phyloP scores from a whole-genome alignment of 345 rosid species.

The Cochlearia excelsa region DNA sequence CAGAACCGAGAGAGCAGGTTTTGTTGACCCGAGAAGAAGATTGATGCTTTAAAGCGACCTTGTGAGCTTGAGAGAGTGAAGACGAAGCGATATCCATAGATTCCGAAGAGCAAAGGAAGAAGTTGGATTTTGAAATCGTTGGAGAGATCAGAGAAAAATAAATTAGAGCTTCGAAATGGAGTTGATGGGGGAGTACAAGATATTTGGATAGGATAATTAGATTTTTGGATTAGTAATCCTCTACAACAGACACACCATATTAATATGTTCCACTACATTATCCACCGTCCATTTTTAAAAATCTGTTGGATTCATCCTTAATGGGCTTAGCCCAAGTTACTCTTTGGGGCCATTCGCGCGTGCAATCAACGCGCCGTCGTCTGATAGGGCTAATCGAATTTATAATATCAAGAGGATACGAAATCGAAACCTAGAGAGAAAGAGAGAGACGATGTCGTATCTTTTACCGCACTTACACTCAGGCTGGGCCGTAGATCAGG shows the following conservation, averaged over 20 bases:
- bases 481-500: conserved; percentile 96
- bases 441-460: conserved; percentile 57
- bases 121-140: neutral
- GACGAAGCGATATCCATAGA: conserved; percentile 29
- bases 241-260: conserved; percentile 2
- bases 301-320: too few relatives aligned
- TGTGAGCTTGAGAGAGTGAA: conserved; percentile 21
- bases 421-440: neutral
- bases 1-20: conserved; percentile 44
- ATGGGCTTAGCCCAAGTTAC: too few relatives aligned
- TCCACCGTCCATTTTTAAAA: too few relatives aligned
- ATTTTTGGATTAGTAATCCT: neutral
- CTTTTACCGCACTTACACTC: conserved; percentile 88
- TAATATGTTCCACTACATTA: too few relatives aligned
- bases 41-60: conserved; percentile 18
- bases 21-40: conserved; percentile 36
- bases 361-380: too few relatives aligned
- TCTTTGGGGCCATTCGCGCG: too few relatives aligned
- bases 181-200: neutral
- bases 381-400: too few relatives aligned
- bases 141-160: neutral
- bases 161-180: conserved; percentile 24
- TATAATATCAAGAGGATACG: too few relatives aligned
- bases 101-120: neutral
- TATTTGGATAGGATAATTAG: conserved; percentile 34